Conservation (phyloP, 2,329 filamentous ascomycete species). For the Juglanconis oblonga region DNA sequence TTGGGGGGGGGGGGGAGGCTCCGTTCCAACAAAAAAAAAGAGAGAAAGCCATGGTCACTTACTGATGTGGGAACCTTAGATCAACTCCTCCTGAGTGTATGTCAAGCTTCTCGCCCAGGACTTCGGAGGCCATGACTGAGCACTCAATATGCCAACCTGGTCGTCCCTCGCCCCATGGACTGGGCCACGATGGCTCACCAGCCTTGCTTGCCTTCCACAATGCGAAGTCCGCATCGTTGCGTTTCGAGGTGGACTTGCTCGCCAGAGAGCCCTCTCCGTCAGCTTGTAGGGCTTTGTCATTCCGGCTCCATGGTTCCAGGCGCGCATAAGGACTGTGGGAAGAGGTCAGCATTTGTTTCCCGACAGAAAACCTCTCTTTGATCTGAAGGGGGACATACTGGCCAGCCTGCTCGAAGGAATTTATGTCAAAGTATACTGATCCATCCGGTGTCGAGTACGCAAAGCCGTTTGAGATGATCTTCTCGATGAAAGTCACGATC, state of each 20-base stretch:
- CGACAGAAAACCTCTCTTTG: too few relatives aligned
- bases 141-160: conserved; percentile 98
- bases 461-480: conserved; percentile 80
- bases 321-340: conserved; percentile 64
- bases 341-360: not conserved
- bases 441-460: conserved; percentile 73
- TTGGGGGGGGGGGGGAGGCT: too few relatives aligned
- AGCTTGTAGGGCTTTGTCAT: conserved; percentile 77
- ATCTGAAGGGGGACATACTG: conserved; percentile 41
- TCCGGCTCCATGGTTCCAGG: conserved; percentile 79
- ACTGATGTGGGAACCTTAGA: conserved; percentile 82
- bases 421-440: conserved; percentile 92
- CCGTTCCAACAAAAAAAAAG: too few relatives aligned
- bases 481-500: conserved; percentile 81
- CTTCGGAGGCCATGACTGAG: conserved; percentile 89
- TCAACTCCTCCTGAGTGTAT: conserved; percentile 63
- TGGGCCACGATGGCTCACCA: conserved; percentile 87
- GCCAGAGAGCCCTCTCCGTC: conserved; percentile 86
- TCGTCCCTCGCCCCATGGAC: conserved; percentile 80
- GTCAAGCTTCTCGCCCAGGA: conserved; percentile 63
- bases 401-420: conserved; percentile 77
- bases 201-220: conserved; percentile 92
- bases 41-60: too few relatives aligned
- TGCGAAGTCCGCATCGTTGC: conserved; percentile 79
- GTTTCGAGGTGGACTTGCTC: conserved; percentile 63